These are phyloP conservation scores for Xerocomellus chrysenteron DNA, from an alignment of 768 basidiomycete genomes.

Conservation along the genomic window DNA sequence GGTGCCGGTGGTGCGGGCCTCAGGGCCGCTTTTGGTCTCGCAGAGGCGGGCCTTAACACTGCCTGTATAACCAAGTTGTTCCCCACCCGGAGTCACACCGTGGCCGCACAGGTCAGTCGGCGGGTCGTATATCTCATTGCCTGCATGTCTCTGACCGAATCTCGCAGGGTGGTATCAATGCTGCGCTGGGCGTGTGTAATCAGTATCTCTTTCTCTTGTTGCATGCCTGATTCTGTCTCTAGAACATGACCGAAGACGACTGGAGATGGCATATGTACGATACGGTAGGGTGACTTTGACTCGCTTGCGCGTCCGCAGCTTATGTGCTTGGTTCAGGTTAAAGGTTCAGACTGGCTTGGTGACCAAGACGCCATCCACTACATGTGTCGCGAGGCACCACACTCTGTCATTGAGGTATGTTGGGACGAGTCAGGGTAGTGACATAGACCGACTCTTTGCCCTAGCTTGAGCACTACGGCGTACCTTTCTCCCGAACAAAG, in stretches of 20 bases:
- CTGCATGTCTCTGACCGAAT: constrained; percentile 11
- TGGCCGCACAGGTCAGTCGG: constrained; percentile 83
- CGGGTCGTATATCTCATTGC: neutral
- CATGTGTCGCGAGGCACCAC: constrained; percentile 97
- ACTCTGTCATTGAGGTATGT: constrained; percentile 85
- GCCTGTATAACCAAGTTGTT: constrained; percentile 99
- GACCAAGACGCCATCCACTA: constrained; percentile 99
- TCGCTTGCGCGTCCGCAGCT: constrained; percentile 9
- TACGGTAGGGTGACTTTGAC: constrained; percentile 54
- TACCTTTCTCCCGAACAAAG: constrained; percentile 97
- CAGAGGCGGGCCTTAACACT: constrained; percentile 97
- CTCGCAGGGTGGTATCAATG: constrained; percentile 92
- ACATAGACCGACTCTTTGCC: neutral
- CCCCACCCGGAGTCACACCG: constrained; percentile 97
- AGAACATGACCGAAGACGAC: constrained; percentile 99
- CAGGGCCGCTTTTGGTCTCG: constrained; percentile 96
- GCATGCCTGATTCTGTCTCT: constrained; percentile 4
- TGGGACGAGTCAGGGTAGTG: neutral
- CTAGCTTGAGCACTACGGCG: constrained; percentile 97
- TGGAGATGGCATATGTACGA: constrained; percentile 99
- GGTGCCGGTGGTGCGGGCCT: constrained; percentile 98
- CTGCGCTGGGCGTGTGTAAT: constrained; percentile 80
- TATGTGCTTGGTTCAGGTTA: constrained; percentile 60
- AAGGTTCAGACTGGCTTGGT: constrained; percentile 99
- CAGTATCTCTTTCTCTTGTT: constrained; percentile 5